A percentile compares a stretch with the other conserved stretches of the same genome.
These are phyloP conservation scores for Collybiopsis confluens DNA, from an alignment of 768 basidiomycete species.

Conservation along the genomic window DNA sequence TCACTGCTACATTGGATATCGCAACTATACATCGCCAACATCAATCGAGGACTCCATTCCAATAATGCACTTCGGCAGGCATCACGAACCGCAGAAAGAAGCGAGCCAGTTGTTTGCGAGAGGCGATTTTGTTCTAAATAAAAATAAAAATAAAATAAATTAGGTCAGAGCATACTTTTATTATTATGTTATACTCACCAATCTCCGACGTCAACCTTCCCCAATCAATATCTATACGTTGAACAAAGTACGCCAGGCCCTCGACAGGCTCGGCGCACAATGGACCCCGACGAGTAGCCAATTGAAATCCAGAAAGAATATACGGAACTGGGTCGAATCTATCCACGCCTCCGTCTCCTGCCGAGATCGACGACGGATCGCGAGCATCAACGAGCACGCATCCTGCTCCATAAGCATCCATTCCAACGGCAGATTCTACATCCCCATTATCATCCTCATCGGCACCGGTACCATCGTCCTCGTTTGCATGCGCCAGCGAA, in stretches of 20 bases:
- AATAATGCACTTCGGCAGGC: conserved; percentile 85
- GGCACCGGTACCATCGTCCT: no score
- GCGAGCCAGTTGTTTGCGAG: conserved; percentile 83
- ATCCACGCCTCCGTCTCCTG: conserved; percentile 29
- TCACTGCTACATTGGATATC: conserved; percentile 97
- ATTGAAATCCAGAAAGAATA: conserved; percentile 92
- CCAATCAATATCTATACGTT: conserved; percentile 20
- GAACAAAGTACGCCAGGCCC: conserved; percentile 84
- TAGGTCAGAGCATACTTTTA: no score
- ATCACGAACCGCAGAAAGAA: conserved; percentile 86
- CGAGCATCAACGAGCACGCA: conserved; percentile 79
- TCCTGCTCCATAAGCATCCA: not conserved
- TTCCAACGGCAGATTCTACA: not conserved
- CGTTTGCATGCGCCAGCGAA: no score
- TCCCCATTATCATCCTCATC: no score
- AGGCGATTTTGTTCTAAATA: conserved; percentile 68
- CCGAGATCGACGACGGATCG: not conserved
- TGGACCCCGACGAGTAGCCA: conserved; percentile 92
- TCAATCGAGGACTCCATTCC: conserved; percentile 96
- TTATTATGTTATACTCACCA: conserved; percentile 36
- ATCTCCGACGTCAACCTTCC: conserved; percentile 70
- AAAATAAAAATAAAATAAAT: conserved; percentile 10
- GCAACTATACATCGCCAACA: conserved; percentile 98
- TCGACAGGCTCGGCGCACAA: conserved; percentile 93
- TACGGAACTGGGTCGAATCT: conserved; percentile 51